Evolutionary conservation across 257 asterid genomes (phyloP), one percentile per base, ranked within the genome.

Genomic region (Salvia splendens): DNA sequence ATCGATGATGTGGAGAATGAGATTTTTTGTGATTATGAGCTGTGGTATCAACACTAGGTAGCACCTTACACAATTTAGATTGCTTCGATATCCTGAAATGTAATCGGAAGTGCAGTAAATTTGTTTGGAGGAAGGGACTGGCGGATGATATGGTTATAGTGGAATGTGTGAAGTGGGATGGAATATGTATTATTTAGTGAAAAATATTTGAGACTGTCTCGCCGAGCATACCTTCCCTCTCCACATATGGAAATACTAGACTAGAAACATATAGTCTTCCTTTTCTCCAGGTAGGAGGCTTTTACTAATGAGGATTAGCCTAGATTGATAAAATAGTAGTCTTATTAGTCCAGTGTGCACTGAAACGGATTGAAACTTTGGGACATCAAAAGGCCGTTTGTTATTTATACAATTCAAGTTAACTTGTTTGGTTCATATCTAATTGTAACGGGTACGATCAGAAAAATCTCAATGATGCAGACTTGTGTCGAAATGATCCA

Each of bases 61-160:
- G 20, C 35, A 65, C 32, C 61, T 42, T 16, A 38, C 12, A 16
- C 51, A 33, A 60, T 6, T 50, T 24, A 8, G 65, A 69, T 52
- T 65, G 69, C 49, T 24, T 14, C 24, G 56, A 35, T 47, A 43
- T 24, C 5, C 9, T 70, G 75, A 56, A 41, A 65, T 58, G 63
- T 55, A 20, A 12, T 42, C 4, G 67, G 58, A 40, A 63, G 38
- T 43, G 65, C 42, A 61, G 4, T 32, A 1, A 16, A 30, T 72
- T 69, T 47, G 52, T 9, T 54, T 20, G 7, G 65, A 67, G 51
- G 20, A n/a, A 33, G 38, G 41, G 41, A 46, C 12, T 1, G 30
- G 49, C 43, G 12, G 41, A 50, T 54, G 6, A 7, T 20, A 12
- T 12, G 43, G 55, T 17, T 55, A 33, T 8, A 35, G 15, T 49